These are phyloP conservation scores for Chlamydomonas schloesseri DNA, from an alignment of 139 green algal genomes.

Conservation along the genomic window DNA sequence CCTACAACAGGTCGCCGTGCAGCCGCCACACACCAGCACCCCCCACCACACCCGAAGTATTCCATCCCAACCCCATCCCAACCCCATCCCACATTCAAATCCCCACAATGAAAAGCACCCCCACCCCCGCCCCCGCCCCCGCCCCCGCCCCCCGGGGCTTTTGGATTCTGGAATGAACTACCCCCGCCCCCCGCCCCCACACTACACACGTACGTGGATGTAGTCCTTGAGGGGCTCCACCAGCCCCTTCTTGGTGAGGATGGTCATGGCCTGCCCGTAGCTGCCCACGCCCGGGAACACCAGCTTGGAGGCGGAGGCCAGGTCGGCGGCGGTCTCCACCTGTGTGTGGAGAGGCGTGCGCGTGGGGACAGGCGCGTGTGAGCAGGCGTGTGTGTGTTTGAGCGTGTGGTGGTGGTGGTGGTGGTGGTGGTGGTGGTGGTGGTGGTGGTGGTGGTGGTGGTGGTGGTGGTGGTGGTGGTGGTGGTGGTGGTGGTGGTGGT, in stretches of 20 bases:
- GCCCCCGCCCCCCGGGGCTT: background rate
- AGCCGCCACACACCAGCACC: too few species aligned
- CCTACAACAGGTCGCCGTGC: too few species aligned
- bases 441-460: too few species aligned
- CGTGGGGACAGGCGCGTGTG: background rate
- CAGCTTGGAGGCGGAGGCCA: conserved; percentile 80
- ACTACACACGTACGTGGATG: conserved; percentile 68
- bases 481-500: too few species aligned
- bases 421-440: too few species aligned
- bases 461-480: too few species aligned
- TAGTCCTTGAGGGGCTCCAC: conserved; percentile 88
- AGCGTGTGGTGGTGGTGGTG: too few species aligned
- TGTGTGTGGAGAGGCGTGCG: conserved; percentile 39
- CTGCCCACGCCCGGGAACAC: conserved; percentile 98
- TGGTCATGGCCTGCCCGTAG: conserved; percentile 92
- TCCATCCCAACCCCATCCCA: too few species aligned
- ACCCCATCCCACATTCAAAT: too few species aligned
- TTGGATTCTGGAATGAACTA: too few species aligned
- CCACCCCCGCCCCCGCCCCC: background rate
- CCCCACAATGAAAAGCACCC: too few species aligned
- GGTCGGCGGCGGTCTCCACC: conserved; percentile 81
- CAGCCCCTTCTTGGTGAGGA: conserved; percentile 78
- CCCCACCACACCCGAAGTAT: too few species aligned
- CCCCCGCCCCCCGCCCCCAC: background rate
- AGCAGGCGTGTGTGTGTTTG: background rate